Percentiles rank a stretch among this genome's conserved stretches.
These are phyloP conservation scores for Luzula sylvatica DNA, from an alignment of 176 grass and related monocot species.

Conservation along the genomic window DNA sequence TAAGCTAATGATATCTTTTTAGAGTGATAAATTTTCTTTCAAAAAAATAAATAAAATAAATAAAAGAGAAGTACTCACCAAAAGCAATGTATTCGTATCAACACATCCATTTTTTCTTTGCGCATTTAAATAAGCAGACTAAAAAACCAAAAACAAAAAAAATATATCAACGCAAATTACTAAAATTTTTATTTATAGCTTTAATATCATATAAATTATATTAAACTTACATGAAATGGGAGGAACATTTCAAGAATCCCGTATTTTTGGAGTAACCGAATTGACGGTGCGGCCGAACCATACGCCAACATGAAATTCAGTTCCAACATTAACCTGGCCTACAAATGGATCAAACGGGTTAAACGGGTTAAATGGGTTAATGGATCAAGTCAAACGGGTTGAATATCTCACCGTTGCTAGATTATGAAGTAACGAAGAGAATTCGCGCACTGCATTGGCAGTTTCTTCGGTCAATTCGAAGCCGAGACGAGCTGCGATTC, in stretches of 20 bases:
- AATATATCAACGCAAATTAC: conserved; percentile 22
- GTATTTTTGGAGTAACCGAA: conserved; percentile 66
- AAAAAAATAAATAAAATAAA: neutral
- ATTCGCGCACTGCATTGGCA: conserved; percentile 40
- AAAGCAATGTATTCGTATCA: conserved; percentile 50
- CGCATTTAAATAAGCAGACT: conserved; percentile 78
- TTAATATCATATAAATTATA: neutral
- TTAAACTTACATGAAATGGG: conserved; percentile 68
- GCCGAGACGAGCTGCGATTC: conserved; percentile 79
- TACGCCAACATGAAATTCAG: conserved; percentile 77
- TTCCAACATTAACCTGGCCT: conserved; percentile 66
- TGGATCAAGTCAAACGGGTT: too few species aligned
- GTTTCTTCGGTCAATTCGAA: conserved; percentile 71
- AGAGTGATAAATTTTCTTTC: too few species aligned
- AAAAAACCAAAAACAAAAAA: conserved; percentile 32
- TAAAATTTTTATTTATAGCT: neutral
- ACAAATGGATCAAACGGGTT: conserved; percentile 16
- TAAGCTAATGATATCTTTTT: neutral
- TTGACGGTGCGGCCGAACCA: conserved; percentile 59
- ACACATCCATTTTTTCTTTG: conserved; percentile 35
- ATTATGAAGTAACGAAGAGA: conserved; percentile 46
- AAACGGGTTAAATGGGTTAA: too few species aligned
- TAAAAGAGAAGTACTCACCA: conserved; percentile 51
- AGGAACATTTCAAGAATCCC: conserved; percentile 73
- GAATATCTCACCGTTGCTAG: conserved; percentile 37